These are phyloP conservation scores for Cylindrotheca fusiformis DNA, from an alignment of 108 stramenopile genomes.

Conservation along the genomic window DNA sequence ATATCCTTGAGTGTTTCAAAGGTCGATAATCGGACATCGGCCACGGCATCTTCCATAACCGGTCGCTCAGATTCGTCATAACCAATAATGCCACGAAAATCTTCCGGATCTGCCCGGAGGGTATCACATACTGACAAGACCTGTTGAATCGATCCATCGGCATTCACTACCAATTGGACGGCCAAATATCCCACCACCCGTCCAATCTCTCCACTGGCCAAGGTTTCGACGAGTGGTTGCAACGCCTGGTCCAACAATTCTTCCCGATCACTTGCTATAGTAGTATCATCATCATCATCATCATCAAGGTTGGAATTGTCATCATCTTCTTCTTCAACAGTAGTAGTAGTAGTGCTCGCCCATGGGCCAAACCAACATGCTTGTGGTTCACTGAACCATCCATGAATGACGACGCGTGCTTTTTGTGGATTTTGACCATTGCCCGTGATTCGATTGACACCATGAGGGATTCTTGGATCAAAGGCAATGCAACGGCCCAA, in stretches of 20 bases:
- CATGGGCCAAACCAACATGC: constrained; percentile 31
- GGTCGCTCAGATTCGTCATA: constrained; percentile 27
- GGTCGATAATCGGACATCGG: constrained; percentile 28
- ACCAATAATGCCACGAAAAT: constrained; percentile 31
- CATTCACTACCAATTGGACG: constrained; percentile 19
- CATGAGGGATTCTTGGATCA: constrained; percentile 45
- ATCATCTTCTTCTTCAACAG: not conserved
- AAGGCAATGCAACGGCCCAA: constrained; percentile 41
- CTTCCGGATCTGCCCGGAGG: constrained; percentile 27
- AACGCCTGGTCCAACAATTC: constrained; percentile 8
- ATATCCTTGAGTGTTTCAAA: constrained; percentile 24
- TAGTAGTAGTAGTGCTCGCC: not conserved
- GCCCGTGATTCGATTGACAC: constrained; percentile 30
- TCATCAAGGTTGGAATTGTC: not conserved
- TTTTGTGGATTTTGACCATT: constrained; percentile 20
- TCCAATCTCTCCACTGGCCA: constrained; percentile 33
- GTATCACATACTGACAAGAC: constrained; percentile 33
- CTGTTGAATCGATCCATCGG: constrained; percentile 20
- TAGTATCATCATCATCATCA: constrained; percentile 1
- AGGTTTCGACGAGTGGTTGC: constrained; percentile 21
- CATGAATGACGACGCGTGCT: constrained; percentile 36
- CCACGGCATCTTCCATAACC: constrained; percentile 32
- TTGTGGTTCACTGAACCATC: constrained; percentile 43
- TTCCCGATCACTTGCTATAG: not conserved
- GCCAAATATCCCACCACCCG: constrained; percentile 40